Percentiles rank a stretch among this genome's conserved stretches.
Conservation (phyloP, 352 stramenopile genomes). For the Globisporangium polare region DNA sequence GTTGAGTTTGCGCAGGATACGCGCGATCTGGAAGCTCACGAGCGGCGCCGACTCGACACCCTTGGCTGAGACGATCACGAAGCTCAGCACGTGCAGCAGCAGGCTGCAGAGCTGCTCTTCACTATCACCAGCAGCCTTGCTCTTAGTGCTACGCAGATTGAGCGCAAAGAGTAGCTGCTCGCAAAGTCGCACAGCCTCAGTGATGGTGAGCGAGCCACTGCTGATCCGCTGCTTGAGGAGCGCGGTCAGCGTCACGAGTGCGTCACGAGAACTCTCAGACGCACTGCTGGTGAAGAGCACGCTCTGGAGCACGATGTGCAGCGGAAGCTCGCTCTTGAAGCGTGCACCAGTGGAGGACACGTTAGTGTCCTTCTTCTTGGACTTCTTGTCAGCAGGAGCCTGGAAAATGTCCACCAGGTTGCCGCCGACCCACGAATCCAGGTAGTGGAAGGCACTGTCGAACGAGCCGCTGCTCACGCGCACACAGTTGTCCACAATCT, state of each 20-base stretch:
- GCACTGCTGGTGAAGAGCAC: constrained; percentile 9
- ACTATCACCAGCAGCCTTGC: neutral
- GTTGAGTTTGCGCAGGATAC: constrained; percentile 40
- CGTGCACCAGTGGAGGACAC: neutral
- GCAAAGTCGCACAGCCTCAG: constrained; percentile 33
- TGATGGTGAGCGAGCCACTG: constrained; percentile 6
- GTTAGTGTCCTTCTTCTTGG: constrained; percentile 19
- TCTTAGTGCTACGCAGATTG: constrained; percentile 6
- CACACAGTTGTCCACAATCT: constrained; percentile 32
- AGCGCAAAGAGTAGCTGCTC: constrained; percentile 53
- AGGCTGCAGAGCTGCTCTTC: constrained; percentile 28
- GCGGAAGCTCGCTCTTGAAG: constrained; percentile 13
- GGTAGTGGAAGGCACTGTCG: constrained; percentile 43
- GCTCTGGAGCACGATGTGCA: constrained; percentile 17
- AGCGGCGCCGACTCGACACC: neutral
- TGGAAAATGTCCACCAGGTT: constrained; percentile 28
- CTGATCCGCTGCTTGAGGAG: constrained; percentile 18
- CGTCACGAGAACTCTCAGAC: neutral
- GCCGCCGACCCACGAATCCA: constrained; percentile 37
- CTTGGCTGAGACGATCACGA: constrained; percentile 21
- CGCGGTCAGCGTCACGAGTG: neutral
- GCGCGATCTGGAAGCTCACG: constrained; percentile 13
- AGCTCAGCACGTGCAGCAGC: constrained; percentile 29
- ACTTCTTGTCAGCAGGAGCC: neutral
- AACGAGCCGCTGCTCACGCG: constrained; percentile 28